phyloP scores from a whole-genome alignment of 306 rosid species.

The Cucumis melo region DNA sequence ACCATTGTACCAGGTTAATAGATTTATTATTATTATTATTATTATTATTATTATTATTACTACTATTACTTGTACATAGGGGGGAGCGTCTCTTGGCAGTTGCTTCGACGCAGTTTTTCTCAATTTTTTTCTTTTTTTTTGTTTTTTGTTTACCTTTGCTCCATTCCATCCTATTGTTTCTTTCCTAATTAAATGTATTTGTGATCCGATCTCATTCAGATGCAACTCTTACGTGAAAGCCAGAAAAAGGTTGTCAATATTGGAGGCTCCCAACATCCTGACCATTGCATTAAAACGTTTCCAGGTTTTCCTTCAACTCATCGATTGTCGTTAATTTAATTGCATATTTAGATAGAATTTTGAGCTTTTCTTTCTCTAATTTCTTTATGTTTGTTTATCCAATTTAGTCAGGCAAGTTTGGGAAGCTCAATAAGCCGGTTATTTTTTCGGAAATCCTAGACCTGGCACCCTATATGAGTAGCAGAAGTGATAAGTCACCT shows the following conservation, averaged over 20 bases:
- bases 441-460: slow-evolving; percentile 66
- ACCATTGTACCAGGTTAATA: slow-evolving; percentile 70
- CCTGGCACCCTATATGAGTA: slow-evolving; percentile 81
- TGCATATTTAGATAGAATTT: not conserved
- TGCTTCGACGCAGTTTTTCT: not conserved
- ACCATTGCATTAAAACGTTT: slow-evolving; percentile 92
- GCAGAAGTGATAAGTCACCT: slow-evolving; percentile 78
- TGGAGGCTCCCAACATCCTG: slow-evolving; percentile 92
- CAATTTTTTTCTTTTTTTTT: too few relatives aligned
- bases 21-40: slow-evolving; percentile 2
- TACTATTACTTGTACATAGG: not conserved
- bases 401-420: slow-evolving; percentile 86
- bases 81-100: not conserved
- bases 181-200: not conserved
- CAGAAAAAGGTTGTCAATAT: slow-evolving; percentile 76
- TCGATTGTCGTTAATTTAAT: not conserved
- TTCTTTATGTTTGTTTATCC: not conserved
- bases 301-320: slow-evolving; percentile 43
- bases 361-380: not conserved
- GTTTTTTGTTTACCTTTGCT: not conserved
- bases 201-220: slow-evolving; percentile 30
- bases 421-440: slow-evolving; percentile 94
- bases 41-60: too few relatives aligned
- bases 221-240: slow-evolving; percentile 96
- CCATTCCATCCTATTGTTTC: not conserved